Percentiles rank a stretch among this genome's conserved stretches.
These are phyloP conservation scores for Phylloporus sp. DNA, from an alignment of 1,284 basidiomycete species.

Conservation along the genomic window DNA sequence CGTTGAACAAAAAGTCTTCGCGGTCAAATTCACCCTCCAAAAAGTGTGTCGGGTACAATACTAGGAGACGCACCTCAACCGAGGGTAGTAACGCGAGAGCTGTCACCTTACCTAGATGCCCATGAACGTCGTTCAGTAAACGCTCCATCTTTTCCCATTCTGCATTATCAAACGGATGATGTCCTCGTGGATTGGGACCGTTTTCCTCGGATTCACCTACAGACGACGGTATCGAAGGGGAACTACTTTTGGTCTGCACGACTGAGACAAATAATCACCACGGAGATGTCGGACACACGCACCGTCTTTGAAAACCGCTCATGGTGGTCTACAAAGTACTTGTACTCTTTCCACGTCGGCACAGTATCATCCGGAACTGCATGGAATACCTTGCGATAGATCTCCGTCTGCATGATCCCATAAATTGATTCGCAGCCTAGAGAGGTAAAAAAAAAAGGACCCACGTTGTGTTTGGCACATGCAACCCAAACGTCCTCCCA, in stretches of 20 bases:
- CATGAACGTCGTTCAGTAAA: slow-evolving; percentile 76
- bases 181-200: slow-evolving; percentile 51
- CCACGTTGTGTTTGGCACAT: slow-evolving; percentile 83
- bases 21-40: slow-evolving; percentile 86
- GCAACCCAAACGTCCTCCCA: slow-evolving; percentile 92
- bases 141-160: slow-evolving; percentile 91
- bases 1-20: slow-evolving; percentile 91
- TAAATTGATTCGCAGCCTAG: slow-evolving; percentile 20
- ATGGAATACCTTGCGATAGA: slow-evolving; percentile 93
- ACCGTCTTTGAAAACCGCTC: slow-evolving; percentile 79
- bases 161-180: slow-evolving; percentile 80
- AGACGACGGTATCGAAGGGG: slow-evolving; percentile 55
- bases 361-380: slow-evolving; percentile 90
- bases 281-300: slow-evolving; percentile 23
- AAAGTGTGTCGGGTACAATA: slow-evolving; percentile 84
- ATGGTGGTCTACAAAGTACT: slow-evolving; percentile 80
- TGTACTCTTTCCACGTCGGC: slow-evolving; percentile 95
- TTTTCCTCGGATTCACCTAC: slow-evolving; percentile 64
- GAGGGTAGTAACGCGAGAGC: background rate
- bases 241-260: slow-evolving; percentile 54
- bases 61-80: slow-evolving; percentile 46
- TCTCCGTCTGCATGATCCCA: slow-evolving; percentile 75
- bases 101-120: slow-evolving; percentile 77
- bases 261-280: slow-evolving; percentile 6
- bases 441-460: slow-evolving; percentile 41